Base-by-base conservation (phyloP, 176 grass and related monocot species). In the Musa itinerans region DNA sequence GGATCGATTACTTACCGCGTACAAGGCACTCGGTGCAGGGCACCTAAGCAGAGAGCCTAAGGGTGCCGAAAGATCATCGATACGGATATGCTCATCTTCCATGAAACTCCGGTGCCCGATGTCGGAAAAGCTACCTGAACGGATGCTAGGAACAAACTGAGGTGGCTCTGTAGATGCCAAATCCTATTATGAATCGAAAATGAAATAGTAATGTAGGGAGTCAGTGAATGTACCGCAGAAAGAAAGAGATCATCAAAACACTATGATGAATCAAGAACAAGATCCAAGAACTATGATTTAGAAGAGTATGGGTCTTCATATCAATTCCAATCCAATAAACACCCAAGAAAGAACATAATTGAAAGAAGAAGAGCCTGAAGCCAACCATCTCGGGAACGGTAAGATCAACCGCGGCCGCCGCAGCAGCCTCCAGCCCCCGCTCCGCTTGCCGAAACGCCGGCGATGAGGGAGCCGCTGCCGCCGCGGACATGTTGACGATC, bases 21-120 rank as follows among this genome's bases (percentile, higher is more conserved):
- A 77, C 12, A 77, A 77, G 59, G 74, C 74, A 49, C 58, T 65
- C 9, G 74, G 74, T 3, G 48, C 51, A 2, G 74, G 74, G 10
- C 59, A 77, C 43, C 43, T 64, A 51, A 77, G 25, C 11, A 52
- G 4, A 23, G 74, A 77, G 43, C 57, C 74, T 10, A 77, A 11
- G 2, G 64, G 74, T 24, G 43, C 61, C 65, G 74, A 65, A 53
- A 77, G 74, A 77, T 77, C 74, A 51, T 77, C 74, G 10, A 77
- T 77, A 0, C 74, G 49, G 27, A 77, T 77, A 24, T 77, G 74
- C 21, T 77, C 74, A 53, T 77, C 74, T 52, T 77, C 74, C 74
- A 77, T 77, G 59, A 11, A 65, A 9, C 24, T 51, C 11, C 74
- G 58, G 1, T 58, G 59, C 48, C 74, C 74, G 52, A 53, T 77